A percentile compares a stretch with the other conserved stretches of the same genome.
Evolutionary conservation across 495 filamentous ascomycete species (phyloP).

Genomic region (Aspergillus taichungensis): DNA sequence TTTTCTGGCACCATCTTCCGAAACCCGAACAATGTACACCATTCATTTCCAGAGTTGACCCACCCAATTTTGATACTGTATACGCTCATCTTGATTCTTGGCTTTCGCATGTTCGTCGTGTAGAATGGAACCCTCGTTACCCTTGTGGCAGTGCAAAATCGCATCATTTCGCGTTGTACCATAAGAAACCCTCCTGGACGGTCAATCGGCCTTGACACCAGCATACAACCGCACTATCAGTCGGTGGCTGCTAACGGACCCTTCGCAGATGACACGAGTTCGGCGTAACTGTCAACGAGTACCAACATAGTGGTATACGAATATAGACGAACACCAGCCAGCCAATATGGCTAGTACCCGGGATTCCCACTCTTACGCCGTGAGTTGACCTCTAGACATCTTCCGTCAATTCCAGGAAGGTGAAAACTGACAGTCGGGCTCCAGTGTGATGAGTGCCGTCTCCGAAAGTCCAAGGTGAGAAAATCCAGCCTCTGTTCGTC

Average conservation of each 20-base stretch:
- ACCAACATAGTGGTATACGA: slow-evolving; percentile 20
- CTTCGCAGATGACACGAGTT: slow-evolving; percentile 29
- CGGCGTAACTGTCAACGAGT: slow-evolving; percentile 28
- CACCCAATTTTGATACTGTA: not conserved
- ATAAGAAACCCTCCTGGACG: too few relatives aligned
- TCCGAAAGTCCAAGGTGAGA: slow-evolving; percentile 41
- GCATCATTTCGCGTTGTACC: too few relatives aligned
- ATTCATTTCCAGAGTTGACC: not conserved
- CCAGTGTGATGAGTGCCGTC: slow-evolving; percentile 43
- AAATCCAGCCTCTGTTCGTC: not conserved
- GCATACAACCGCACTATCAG: not conserved
- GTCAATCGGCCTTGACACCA: too few relatives aligned
- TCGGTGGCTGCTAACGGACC: slow-evolving; percentile 14
- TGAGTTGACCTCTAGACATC: slow-evolving; percentile 17
- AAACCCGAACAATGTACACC: too few relatives aligned
- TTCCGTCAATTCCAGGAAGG: not conserved
- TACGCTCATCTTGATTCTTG: not conserved
- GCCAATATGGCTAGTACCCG: slow-evolving; percentile 39
- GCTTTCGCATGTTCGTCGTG: too few relatives aligned
- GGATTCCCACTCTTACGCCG: slow-evolving; percentile 41
- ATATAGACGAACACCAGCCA: slow-evolving; percentile 16
- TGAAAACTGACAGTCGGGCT: not conserved
- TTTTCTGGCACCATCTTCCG: not conserved
- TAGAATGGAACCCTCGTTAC: too few relatives aligned
- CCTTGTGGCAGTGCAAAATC: too few relatives aligned